phyloP scores from a whole-genome alignment of 169 alveolate species.

The Eimeria acervulina region DNA sequence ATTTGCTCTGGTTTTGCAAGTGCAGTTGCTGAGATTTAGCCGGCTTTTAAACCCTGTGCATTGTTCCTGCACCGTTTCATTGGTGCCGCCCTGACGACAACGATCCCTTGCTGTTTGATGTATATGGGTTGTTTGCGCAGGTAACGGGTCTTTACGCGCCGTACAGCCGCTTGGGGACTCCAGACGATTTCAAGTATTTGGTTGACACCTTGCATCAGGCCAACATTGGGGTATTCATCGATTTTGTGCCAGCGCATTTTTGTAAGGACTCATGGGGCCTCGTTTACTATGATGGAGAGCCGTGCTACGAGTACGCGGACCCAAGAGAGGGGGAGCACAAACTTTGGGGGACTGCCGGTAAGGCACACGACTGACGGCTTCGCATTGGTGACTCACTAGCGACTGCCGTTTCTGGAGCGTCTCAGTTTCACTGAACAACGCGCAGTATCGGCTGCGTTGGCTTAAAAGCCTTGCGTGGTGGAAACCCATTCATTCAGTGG shows the following conservation, averaged over 20 bases:
- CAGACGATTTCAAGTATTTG: constrained; percentile 88
- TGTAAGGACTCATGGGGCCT: constrained; percentile 90
- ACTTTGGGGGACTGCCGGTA: constrained; percentile 88
- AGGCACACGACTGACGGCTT: not conserved
- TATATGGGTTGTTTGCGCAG: constrained; percentile 17
- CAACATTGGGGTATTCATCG: constrained; percentile 88
- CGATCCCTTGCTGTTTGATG: not conserved
- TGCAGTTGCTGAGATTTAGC: not conserved
- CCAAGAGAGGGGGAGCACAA: constrained; percentile 90
- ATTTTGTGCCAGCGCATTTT: constrained; percentile 89
- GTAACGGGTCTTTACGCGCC: constrained; percentile 89
- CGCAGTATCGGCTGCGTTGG: not conserved
- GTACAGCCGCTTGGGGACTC: constrained; percentile 88
- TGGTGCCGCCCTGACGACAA: not conserved
- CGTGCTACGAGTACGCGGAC: constrained; percentile 89
- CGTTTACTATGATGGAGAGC: constrained; percentile 88
- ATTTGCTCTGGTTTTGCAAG: not conserved
- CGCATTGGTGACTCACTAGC: not conserved
- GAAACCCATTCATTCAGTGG: not conserved
- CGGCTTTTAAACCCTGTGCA: not conserved
- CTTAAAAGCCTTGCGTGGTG: not conserved
- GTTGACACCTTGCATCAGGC: constrained; percentile 88
- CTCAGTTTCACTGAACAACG: not conserved
- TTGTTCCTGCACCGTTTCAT: not conserved
- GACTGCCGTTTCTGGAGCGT: not conserved